Base-by-base conservation (phyloP, 2,329 filamentous ascomycete genomes). In the Calonectria pauciramosa region DNA sequence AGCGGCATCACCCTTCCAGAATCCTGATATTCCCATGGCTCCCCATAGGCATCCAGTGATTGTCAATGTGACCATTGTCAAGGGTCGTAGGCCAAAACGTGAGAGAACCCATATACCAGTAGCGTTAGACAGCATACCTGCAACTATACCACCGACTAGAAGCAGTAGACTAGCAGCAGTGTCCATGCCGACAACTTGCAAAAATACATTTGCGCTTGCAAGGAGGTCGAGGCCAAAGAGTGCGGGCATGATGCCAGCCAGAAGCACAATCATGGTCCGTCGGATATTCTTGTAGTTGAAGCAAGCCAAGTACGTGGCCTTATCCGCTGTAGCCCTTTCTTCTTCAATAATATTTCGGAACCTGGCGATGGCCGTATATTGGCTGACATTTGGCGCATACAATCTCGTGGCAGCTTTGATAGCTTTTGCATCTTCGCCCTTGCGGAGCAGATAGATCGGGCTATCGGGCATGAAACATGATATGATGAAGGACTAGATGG, bases 221-320 rank as follows among this genome's bases (percentile, higher is more conserved):
- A 89, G 77, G 2, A 89, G 80, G 4, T 86, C 82, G 6, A 89
- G 77, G 0, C 88, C 88, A 72, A 89, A 88, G 0, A 88, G 72
- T 14, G 84, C 80, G 0, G 87, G 86, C 16, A 89, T 73, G 4
- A 84, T 74, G 32, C 84, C 85, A 7, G 86, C 86, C 54, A 88
- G 84, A 8, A 83, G 76, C 54, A 84, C 81, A 18, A 87, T 85
- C 18, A 84, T 34, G 0, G 86, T 87, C 1, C 87, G 80, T 3
- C 86, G 79, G 2, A 84, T 80, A 72, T 90, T 85, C 5, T 81
- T 79, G 6, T 83, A 83, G 4, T 82, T 83, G 77, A 89, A 88
- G 72, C 85, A 87, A 72, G 86, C 82, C 49, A 77, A 67, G 68
- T 88, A 90, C 0, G 84, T 85, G 1, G 72, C 79, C 0, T 83